Evolutionary conservation across 2,329 filamentous ascomycete species (phyloP).

Genomic region (Aspergillaceae sp.): DNA sequence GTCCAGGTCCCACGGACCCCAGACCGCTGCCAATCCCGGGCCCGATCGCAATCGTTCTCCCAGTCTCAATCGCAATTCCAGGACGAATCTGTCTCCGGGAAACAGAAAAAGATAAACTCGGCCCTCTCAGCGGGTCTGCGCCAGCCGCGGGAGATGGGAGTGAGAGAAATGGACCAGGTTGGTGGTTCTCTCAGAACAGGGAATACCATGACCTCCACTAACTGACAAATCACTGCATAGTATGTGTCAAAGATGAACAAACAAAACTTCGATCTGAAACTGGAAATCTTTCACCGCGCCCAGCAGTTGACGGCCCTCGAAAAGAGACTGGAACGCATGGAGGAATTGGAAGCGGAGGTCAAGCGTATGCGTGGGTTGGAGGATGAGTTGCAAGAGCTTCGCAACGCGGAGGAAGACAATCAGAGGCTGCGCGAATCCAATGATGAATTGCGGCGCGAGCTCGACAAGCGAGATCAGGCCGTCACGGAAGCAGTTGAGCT

Average conservation of each 20-base stretch:
- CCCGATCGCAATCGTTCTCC: slow-evolving; percentile 9
- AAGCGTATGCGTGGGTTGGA: slow-evolving; percentile 20
- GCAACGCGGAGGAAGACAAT: slow-evolving; percentile 28
- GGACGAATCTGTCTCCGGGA: slow-evolving; percentile 27
- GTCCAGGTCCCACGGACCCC: slow-evolving; percentile 18
- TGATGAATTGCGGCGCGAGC: slow-evolving; percentile 27
- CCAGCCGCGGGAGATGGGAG: slow-evolving; percentile 33
- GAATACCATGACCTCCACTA: background rate
- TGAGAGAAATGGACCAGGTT: slow-evolving; percentile 37
- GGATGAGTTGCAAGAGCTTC: slow-evolving; percentile 31
- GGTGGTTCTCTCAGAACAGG: slow-evolving; percentile 4
- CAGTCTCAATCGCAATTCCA: slow-evolving; percentile 17
- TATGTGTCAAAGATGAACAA: slow-evolving; percentile 38
- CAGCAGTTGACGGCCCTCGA: slow-evolving; percentile 29
- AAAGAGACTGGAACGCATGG: slow-evolving; percentile 31
- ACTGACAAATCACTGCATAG: slow-evolving; percentile 17
- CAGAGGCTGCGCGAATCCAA: slow-evolving; percentile 30
- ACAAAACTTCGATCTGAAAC: slow-evolving; percentile 36
- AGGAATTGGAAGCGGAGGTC: slow-evolving; percentile 29
- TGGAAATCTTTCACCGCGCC: slow-evolving; percentile 33
- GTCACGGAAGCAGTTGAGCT: slow-evolving; percentile 36
- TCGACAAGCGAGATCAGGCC: slow-evolving; percentile 34
- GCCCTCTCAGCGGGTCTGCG: slow-evolving; percentile 22
- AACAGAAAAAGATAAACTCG: slow-evolving; percentile 23
- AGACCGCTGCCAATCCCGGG: slow-evolving; percentile 9